A percentile compares a stretch with the other conserved stretches of the same genome.
These are phyloP conservation scores for Lophiostoma macrostomum DNA, from an alignment of 495 filamentous ascomycete species.

Conservation along the genomic window DNA sequence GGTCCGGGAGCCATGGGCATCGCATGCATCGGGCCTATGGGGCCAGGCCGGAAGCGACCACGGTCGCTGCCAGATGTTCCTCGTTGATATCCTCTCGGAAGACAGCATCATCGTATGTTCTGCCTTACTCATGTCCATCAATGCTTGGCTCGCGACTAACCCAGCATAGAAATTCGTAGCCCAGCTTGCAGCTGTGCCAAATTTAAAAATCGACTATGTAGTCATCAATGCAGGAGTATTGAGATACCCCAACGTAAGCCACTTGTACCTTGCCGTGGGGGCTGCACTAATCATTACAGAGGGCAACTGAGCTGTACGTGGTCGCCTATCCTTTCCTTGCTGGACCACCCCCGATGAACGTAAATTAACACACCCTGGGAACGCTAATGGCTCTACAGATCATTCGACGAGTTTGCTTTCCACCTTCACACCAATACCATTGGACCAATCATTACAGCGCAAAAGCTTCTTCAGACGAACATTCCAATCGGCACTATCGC, in stretches of 20 bases:
- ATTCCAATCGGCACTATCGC: constrained; percentile 47
- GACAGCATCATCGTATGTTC: constrained; percentile 49
- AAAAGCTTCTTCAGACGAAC: constrained; percentile 47
- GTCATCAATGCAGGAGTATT: constrained; percentile 58
- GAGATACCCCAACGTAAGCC: constrained; percentile 53
- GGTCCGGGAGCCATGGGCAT: constrained; percentile 42
- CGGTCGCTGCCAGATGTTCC: constrained; percentile 45
- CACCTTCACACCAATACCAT: constrained; percentile 58
- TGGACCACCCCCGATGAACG: too few species aligned
- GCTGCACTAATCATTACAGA: constrained; percentile 36
- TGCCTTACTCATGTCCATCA: neutral
- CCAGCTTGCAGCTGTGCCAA: constrained; percentile 34
- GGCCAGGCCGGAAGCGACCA: constrained; percentile 41
- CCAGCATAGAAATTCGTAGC: constrained; percentile 36
- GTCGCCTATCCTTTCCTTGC: neutral
- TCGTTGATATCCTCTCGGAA: constrained; percentile 53
- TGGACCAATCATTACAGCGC: constrained; percentile 55
- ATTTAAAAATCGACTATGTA: constrained; percentile 48
- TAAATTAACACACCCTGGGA: too few species aligned
- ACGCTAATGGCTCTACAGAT: constrained; percentile 34
- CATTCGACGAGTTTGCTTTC: constrained; percentile 51
- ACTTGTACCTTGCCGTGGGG: neutral
- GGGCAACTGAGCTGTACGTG: constrained; percentile 53
- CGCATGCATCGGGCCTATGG: constrained; percentile 46
- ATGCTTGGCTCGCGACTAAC: constrained; percentile 2